Conservation (phyloP, 768 basidiomycete species). For the Pulveroboletus sp. region DNA sequence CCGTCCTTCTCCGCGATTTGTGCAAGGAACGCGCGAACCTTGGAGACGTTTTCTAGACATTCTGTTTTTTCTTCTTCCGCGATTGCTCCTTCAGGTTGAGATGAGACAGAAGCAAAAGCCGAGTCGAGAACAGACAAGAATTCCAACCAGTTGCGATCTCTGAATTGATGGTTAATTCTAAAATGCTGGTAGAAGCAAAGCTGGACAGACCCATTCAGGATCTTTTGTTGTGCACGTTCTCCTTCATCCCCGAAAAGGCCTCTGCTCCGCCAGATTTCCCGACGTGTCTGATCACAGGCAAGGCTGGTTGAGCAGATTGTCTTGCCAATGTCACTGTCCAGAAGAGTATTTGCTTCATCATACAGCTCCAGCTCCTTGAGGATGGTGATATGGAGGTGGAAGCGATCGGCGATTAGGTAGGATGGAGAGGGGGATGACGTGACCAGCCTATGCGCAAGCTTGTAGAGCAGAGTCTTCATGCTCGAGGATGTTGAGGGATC, state of each 20-base stretch:
- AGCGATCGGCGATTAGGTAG: constrained; percentile 67
- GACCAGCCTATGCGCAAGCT: constrained; percentile 75
- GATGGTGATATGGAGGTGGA: constrained; percentile 72
- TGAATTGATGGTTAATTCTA: constrained; percentile 28
- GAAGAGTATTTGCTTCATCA: constrained; percentile 67
- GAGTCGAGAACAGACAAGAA: constrained; percentile 74
- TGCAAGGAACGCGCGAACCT: constrained; percentile 51
- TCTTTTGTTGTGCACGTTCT: constrained; percentile 54
- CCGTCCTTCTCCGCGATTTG: constrained; percentile 65
- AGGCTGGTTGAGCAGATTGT: constrained; percentile 68
- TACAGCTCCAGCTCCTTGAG: constrained; percentile 65
- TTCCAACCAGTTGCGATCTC: constrained; percentile 86
- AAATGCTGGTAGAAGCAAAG: constrained; percentile 3
- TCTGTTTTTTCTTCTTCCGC: constrained; percentile 38
- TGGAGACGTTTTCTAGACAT: constrained; percentile 37
- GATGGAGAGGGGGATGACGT: constrained; percentile 61
- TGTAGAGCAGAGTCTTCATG: constrained; percentile 68
- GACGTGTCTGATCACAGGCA: constrained; percentile 70
- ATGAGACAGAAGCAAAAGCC: constrained; percentile 45
- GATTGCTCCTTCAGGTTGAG: constrained; percentile 21
- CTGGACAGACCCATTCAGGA: constrained; percentile 53
- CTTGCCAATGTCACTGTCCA: constrained; percentile 68
- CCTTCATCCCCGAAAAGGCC: constrained; percentile 62
- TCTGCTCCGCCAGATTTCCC: constrained; percentile 62
- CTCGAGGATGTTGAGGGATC: constrained; percentile 57